Base-by-base conservation (phyloP, 1,284 basidiomycete species). In the Naganishia sp. region DNA sequence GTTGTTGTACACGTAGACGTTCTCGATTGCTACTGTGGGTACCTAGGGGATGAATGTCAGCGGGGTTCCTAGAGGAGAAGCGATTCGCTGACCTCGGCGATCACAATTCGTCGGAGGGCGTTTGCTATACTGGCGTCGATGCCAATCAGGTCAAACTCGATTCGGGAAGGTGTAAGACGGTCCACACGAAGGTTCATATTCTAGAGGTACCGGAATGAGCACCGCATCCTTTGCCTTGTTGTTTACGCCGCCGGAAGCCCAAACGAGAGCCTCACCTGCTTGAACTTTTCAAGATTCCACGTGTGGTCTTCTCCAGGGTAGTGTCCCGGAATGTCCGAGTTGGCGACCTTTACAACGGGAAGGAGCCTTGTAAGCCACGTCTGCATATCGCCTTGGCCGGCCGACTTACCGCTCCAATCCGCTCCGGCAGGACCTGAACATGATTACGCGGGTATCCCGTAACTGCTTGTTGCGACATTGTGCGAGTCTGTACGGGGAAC, bases 91-190 rank as follows among this genome's bases (percentile, higher is more conserved):
- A 92, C 94, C 84, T 99, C 95, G 31, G 96, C 90, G 61, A 99
- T 91, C 75, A 98, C 83, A 64, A 95, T 90, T 67, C 95, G 83
- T 50, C 96, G 85, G 71, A 97, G 86, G 0, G 95, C 93, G 77
- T 99, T 99, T 31, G 96, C 94, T 62, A 99, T 90, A 35, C 90
- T 90, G 0, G 96, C 92, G 79, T 99, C 96, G 39, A 98, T 90
- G 9, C 96, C 95, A 66, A 98, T 86, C 32, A 99, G 82, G 80
- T 99, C 95, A 77, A 99, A 95, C 73, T 98, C 94, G 70, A 96
- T 86, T 4, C 88, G 88, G 3, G 88, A 84, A 52, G 89, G 85
- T 3, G 92, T 94, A 47, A 94, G 80, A 56, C 89, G 84, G 70
- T 89, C 87, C 39, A 95, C 84, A 55, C 86, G 84, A 9, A 94